Evolutionary conservation across 352 stramenopile genomes (phyloP), one percentile per base, ranked within the genome.

Genomic region (Peronospora destructor): DNA sequence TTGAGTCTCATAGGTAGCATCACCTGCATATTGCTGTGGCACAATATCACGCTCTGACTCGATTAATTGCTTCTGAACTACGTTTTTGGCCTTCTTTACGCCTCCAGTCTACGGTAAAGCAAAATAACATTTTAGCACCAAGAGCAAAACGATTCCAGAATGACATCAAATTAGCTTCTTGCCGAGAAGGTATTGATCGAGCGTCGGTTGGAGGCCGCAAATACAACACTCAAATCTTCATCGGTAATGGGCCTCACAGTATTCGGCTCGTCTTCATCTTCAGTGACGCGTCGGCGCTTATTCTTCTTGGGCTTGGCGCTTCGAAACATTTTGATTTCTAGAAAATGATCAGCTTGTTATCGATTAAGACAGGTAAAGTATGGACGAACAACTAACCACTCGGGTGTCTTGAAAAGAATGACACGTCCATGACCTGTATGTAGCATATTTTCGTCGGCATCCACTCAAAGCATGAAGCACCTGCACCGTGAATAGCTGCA

Each of bases 1-100:
- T 60, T 91, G 76, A 11, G 56, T 77, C 61, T 91, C 81, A 49
- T 91, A 90, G 28, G 81, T 91, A 44, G 81, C 81, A 38, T 88
- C 81, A 11, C 81, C 81, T 19, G 81, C 81, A 61, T 90, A 91
- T 36, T 81, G 58, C 46, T 90, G 74, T 17, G 76, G 81, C 13
- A 90, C 78, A 37, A 88, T 71, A 56, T 91, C 69, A 25, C 81
- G 81, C 55, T 73, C 70, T 2, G 81, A 91, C 53, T 82, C 70
- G 56, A 90, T 68, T 21, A 77, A 61, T 25, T 45, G 66, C 14
- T 60, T 67, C 44, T 87, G 64, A 23, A 91, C 61, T 37, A 81
- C 59, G 41, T 87, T 87, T 47, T 79, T 77, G 39, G 51, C 48
- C 25, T 70, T 73, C 68, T 87, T 88, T 9, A 45, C 56, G 4